Evolutionary conservation across 2,329 filamentous ascomycete genomes (phyloP), one percentile per base, ranked within the genome.

Genomic region (Fusarium camptoceras): DNA sequence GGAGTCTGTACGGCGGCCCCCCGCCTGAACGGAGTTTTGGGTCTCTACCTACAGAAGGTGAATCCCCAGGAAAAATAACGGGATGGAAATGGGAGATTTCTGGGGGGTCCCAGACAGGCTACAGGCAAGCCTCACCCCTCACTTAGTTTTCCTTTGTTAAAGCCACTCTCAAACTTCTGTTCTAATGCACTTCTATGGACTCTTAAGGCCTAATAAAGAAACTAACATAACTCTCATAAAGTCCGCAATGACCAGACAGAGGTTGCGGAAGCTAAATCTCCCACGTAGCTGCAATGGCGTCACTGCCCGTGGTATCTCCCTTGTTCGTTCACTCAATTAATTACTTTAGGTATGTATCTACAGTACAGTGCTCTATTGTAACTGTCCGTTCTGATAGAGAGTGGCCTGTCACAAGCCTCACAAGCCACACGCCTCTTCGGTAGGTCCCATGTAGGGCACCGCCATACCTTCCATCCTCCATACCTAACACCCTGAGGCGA

Each of bases 391-490:
- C 47, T 25, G 14, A 28, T 58, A 10, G 12, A 25, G n/a, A 24
- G 34, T 47, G 48, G 59, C 61, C 44, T 56, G 65, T 51, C 66
- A 68, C 64, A 68, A 68, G 46, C 64, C 65, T 57, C 64, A 69
- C 54, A 70, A 71, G 64, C 64, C 55, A 67, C 71, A 69, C 60
- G 62, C 64, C 56, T 59, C 55, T 59, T 59, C 55, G 41, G 39
- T 27, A 47, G 42, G 31, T 54, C 34, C 28, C 20, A 60, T 34
- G 57, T 55, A 55, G 68, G 61, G 66, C 28, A 61, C 67, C 50
- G 56, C 50, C 58, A 55, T 73, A 37, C 34, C 34, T 37, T 37
- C 34, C 34, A n/a, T 37, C 34, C 34, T n/a, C 34, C 34, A n/a
- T 37, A n/a, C n/a, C n/a, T n/a, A 72, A 64, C 62, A 42, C 18